Evolutionary conservation across 2,329 filamentous ascomycete genomes (phyloP).

Genomic region (Colletotrichum echinochloae): DNA sequence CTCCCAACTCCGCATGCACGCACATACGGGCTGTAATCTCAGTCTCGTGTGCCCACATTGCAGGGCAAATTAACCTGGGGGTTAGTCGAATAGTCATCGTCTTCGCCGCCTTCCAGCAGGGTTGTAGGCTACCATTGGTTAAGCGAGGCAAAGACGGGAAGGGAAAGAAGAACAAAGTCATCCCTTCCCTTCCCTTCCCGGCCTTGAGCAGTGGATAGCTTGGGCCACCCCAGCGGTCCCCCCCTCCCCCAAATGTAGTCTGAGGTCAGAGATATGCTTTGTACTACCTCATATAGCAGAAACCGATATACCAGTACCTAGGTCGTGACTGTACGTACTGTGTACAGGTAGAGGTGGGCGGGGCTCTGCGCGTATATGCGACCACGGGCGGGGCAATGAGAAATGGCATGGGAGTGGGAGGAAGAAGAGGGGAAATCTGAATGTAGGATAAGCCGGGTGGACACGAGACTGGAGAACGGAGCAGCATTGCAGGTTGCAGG

Average conservation of each 20-base stretch:
- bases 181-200: constrained; percentile 3
- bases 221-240: constrained; percentile 8
- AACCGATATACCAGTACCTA: background rate
- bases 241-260: constrained; percentile 19
- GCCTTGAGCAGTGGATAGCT: background rate
- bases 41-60: constrained; percentile 18
- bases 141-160: constrained; percentile 32
- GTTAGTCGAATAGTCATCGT: constrained; percentile 9
- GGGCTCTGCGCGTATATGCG: background rate
- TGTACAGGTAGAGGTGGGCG: background rate
- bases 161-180: constrained; percentile 14
- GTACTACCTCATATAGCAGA: background rate
- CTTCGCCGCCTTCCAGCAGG: constrained; percentile 20
- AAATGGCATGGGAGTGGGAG: background rate
- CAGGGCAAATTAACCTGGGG: constrained; percentile 33
- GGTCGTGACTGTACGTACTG: background rate
- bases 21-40: constrained; percentile 6
- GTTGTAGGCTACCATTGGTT: constrained; percentile 29
- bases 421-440: background rate
- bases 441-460: constrained; percentile 11
- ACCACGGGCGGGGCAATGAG: background rate
- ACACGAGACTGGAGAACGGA: background rate
- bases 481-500: constrained; percentile 8
- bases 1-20: constrained; percentile 12
- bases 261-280: no score